Conservation (phyloP, 352 stramenopile genomes). For the Globisporangium cederbergense region DNA sequence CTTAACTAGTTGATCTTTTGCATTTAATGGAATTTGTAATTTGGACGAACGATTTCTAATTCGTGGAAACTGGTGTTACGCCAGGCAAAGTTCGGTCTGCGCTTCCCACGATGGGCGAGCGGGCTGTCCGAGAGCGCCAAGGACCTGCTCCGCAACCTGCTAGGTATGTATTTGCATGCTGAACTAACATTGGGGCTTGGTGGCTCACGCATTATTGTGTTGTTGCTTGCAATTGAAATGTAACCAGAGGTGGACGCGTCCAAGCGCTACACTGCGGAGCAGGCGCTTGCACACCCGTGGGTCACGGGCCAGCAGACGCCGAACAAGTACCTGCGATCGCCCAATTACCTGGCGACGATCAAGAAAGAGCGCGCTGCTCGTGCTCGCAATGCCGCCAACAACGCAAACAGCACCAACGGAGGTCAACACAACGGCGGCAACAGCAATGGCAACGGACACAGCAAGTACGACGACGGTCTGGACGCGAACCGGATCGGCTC, state of each 20-base stretch:
- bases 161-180: constrained; percentile 35
- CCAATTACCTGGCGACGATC: constrained; percentile 83
- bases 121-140: constrained; percentile 84
- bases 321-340: constrained; percentile 86
- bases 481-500: constrained; percentile 30
- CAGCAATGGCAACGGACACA: constrained; percentile 8
- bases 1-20: not conserved
- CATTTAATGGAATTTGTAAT: not conserved
- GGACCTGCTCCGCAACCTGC: constrained; percentile 76
- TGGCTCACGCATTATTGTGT: not conserved
- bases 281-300: constrained; percentile 81
- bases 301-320: constrained; percentile 81
- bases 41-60: not conserved
- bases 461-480: constrained; percentile 12
- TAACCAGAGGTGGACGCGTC: constrained; percentile 67
- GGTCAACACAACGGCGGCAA: constrained; percentile 18
- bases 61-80: constrained; percentile 20
- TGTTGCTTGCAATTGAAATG: not conserved
- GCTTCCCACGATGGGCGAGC: constrained; percentile 93
- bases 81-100: constrained; percentile 91
- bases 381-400: constrained; percentile 1
- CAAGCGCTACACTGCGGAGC: constrained; percentile 79
- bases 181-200: not conserved
- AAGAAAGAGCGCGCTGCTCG: constrained; percentile 57
- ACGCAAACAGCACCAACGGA: constrained; percentile 27